Base-by-base conservation (phyloP, 768 basidiomycete species). In the Lactarius trivialis region DNA sequence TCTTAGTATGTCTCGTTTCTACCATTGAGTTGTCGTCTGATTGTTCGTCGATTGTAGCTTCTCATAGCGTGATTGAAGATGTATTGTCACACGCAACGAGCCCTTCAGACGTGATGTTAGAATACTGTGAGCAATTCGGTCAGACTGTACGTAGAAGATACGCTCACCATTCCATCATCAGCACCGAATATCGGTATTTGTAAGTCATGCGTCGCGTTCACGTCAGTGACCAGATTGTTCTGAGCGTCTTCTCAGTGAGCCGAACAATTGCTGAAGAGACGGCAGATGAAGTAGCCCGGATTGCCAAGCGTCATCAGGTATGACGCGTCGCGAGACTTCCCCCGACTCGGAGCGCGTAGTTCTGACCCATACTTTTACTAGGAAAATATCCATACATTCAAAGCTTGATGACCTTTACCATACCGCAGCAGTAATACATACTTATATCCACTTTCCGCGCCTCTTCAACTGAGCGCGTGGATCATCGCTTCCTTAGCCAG, bases 111-210 rank as follows among this genome's bases (percentile, higher is more conserved):
- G 57, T 58, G 2, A 21, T 39, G 17, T 51, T 58, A 11, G 57
- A 58, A 34, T 58, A 58, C 33, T 34, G 57, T 58, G 39, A 24
- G 49, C 11, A 11, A 24, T 8, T 15, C 5, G 15, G 34, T 39
- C 14, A 17, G 14, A 17, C 14, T 24, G 3, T 2, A 37, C 11
- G 11, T 30, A 7, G 34, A 37, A 24, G 28, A 11, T 7, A 12
- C 7, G 26, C 49, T 51, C 24, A 58, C 21, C 11, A n/a, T 49
- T 3, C 21, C 33, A 14, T 30, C 21, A 4, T 28, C 49, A 58
- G 57, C 57, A 24, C 57, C 57, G 26, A 58, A 58, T 51, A 58
- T 58, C 26, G 57, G 57, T 17, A 58, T 58, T 51, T 36, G 57
- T 58, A 19, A 49, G 57, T 58, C 28, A 14, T 51, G 12, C n/a